Base-by-base conservation (phyloP, 352 stramenopile genomes). In the Globisporangium emineosum region DNA sequence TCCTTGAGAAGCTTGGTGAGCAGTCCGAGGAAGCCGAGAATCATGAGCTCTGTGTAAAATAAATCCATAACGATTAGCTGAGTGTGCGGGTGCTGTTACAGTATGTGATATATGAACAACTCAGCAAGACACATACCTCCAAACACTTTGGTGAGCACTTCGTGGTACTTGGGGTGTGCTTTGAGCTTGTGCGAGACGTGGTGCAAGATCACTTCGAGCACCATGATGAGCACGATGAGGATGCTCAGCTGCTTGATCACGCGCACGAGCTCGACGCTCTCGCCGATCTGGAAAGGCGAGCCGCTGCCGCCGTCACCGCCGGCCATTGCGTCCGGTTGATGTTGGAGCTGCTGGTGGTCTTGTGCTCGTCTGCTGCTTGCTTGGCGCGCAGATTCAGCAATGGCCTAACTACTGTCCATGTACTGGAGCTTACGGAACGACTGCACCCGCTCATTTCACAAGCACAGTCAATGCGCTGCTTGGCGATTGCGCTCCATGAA, bases 121-220 rank as follows among this genome's bases (percentile, higher is more conserved):
- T 10, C n/a, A 13, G 60, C 13, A 53, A 23, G 3, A 13, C 4
- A 40, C 61, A 43, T n/a, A 61, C 61, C 61, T 6, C 72, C 59
- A 58, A 78, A 89, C 10, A 70, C 72, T 56, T 90, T 90, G 25
- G 70, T 81, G 25, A 89, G 65, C 70, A 91, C 89, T 40, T 89
- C 75, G 56, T 86, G 64, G 59, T 88, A 91, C 68, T 89, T 91
- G 55, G 76, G 75, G 56, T 78, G 82, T 25, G 57, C 65, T 0
- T 72, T 56, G n/a, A 88, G 60, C 47, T 81, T 69, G 61, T 87
- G 76, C 50, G 79, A 71, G 8, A 85, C 58, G 17, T 65, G 35
- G 51, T 91, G 79, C 47, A 89, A 57, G 12, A 27, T 33, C 2
- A 57, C 54, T 57, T 91, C 81, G 10, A 88, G 72, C n/a, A 79